Percentiles rank a stretch among this genome's conserved stretches.
These are phyloP conservation scores for Fusarium mangiferae DNA, from an alignment of 2,329 filamentous ascomycete genomes.

Conservation along the genomic window DNA sequence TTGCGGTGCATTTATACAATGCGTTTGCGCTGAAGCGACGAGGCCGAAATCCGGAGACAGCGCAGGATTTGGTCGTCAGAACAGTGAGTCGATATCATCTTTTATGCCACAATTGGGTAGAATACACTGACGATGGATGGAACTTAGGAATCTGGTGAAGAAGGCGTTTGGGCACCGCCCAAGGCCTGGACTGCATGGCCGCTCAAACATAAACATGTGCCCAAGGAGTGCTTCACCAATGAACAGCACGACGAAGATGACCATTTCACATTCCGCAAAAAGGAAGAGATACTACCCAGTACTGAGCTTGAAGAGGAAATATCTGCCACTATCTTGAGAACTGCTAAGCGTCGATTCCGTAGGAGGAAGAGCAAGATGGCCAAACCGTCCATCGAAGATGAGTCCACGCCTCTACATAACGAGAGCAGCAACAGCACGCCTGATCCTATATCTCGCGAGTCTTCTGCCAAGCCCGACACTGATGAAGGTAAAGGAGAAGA, in stretches of 20 bases:
- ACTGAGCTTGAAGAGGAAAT: constrained; percentile 76
- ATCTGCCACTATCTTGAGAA: constrained; percentile 70
- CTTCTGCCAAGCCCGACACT: constrained; percentile 25
- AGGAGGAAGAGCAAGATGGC: constrained; percentile 37
- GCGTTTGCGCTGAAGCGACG: constrained; percentile 71
- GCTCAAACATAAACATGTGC: constrained; percentile 69
- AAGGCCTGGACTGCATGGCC: constrained; percentile 89
- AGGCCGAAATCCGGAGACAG: constrained; percentile 41
- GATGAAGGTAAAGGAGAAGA: constrained; percentile 36
- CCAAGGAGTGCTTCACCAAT: constrained; percentile 63
- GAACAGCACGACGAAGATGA: constrained; percentile 59
- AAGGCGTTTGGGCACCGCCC: constrained; percentile 60
- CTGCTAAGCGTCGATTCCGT: constrained; percentile 73
- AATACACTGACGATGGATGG: not conserved
- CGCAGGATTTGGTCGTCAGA: constrained; percentile 43
- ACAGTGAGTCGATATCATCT: constrained; percentile 36
- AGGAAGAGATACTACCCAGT: constrained; percentile 61
- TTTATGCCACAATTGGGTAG: not conserved
- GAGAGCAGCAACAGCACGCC: constrained; percentile 21
- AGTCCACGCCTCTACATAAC: not conserved
- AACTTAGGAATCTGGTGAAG: constrained; percentile 44
- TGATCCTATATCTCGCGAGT: constrained; percentile 21
- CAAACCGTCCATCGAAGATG: constrained; percentile 39
- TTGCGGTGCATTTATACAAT: constrained; percentile 83
- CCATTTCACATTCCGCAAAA: constrained; percentile 60